Evolutionary conservation across 768 basidiomycete species (phyloP).

Genomic region (Boletus rubropictus): DNA sequence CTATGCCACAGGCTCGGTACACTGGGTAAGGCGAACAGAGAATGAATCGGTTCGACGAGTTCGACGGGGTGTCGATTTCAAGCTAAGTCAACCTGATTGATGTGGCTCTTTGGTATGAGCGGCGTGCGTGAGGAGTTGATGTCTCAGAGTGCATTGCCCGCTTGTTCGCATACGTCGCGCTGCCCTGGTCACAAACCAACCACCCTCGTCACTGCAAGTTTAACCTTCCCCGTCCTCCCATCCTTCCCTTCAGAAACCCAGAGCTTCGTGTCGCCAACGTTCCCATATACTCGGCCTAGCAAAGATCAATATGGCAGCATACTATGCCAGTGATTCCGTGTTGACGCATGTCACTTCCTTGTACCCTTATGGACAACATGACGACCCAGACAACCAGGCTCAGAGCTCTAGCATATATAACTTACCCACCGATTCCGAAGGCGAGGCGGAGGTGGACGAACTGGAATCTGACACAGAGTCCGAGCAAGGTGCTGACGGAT

Average conservation of each 20-base stretch:
- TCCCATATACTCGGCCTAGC: slow-evolving; percentile 7
- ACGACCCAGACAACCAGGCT: slow-evolving; percentile 22
- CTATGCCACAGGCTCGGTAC: neutral
- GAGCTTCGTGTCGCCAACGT: slow-evolving; percentile 5
- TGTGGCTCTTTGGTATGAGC: neutral
- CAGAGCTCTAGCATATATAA: slow-evolving; percentile 28
- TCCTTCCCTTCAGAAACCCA: neutral
- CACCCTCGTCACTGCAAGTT: slow-evolving; percentile 14
- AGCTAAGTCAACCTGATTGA: neutral
- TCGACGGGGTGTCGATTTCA: neutral
- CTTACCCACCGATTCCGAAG: slow-evolving; percentile 31
- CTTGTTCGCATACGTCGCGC: slow-evolving; percentile 26
- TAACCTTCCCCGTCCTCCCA: slow-evolving; percentile 3
- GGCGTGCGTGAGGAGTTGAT: slow-evolving; percentile 2
- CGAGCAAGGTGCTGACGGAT: slow-evolving; percentile 24
- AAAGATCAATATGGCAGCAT: slow-evolving; percentile 27
- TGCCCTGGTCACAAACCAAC: slow-evolving; percentile 20
- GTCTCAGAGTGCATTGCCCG: slow-evolving; percentile 14
- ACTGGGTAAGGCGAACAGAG: neutral
- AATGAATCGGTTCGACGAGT: neutral
- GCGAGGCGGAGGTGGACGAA: slow-evolving; percentile 31
- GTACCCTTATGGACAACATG: slow-evolving; percentile 26
- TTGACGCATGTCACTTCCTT: slow-evolving; percentile 30
- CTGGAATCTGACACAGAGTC: slow-evolving; percentile 32
- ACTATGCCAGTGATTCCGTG: slow-evolving; percentile 25